Evolutionary conservation across 331 rosid genomes (phyloP), one percentile per base, ranked within the genome.

Genomic region (Pyrus hybrid): DNA sequence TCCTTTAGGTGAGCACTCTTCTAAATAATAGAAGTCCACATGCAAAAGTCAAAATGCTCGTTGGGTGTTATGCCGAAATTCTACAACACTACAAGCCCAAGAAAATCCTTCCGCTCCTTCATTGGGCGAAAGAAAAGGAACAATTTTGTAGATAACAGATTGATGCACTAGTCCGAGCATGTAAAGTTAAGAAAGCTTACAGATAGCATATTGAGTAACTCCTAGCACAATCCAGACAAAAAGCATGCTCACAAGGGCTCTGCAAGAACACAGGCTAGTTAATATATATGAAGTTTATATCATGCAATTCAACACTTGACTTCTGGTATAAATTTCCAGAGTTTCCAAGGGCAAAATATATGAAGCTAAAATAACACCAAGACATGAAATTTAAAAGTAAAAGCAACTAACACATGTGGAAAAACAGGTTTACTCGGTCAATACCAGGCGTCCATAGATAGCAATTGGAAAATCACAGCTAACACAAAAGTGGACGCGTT

Each of bases 161-260:
- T 37, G 45, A 37, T 37, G 45, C 45, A 3, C 45, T 9, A 37
- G 45, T 37, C 45, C 2, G 45, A 37, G 45, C 41, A 49, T 53
- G 47, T 26, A 5, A 77, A 78, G 82, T 66, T 54, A 63, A 76
- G 76, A 82, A 66, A 82, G 71, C 97, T 90, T 86, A 95, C 99
- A 92, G 94, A 80, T 89, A 95, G 90, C 99, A 95, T 70, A 87
- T 51, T 53, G 96, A 89, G 83, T 92, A 97, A 81, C 98, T 95
- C 85, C 99, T 82, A 68, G 98, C 93, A 91, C 99, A 95, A 75
- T 95, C 98, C 49, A 95, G 87, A 75, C 99, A 95, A 85, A 89
- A 95, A 64, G 93, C 96, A 80, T 95, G 99, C 75, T 95, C 99
- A 75, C 99, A 95, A 72, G 99, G 98, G 82, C 91, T 90, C 99